These are phyloP conservation scores for Fusarium musae DNA, from an alignment of 2,329 filamentous ascomycete species.

Conservation along the genomic window DNA sequence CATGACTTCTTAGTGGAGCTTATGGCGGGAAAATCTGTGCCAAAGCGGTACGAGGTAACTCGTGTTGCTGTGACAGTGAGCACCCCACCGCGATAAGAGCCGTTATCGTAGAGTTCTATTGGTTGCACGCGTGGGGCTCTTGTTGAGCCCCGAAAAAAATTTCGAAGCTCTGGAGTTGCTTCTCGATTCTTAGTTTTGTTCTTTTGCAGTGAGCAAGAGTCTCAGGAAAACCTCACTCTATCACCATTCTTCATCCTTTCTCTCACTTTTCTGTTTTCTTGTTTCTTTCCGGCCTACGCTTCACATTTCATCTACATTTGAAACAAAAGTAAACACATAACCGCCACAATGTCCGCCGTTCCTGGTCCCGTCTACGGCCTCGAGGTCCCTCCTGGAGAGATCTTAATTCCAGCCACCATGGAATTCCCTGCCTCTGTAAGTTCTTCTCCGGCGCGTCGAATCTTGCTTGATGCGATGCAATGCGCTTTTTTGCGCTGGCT, in stretches of 20 bases:
- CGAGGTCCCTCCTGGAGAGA: slow-evolving; percentile 85
- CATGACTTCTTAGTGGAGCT: slow-evolving; percentile 17
- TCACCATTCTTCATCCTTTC: slow-evolving; percentile 28
- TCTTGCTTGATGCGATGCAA: not conserved
- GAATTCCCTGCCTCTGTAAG: slow-evolving; percentile 87
- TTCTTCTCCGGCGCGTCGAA: slow-evolving; percentile 40
- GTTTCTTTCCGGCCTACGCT: slow-evolving; percentile 4
- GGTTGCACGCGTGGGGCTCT: slow-evolving; percentile 36
- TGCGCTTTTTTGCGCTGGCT: not conserved
- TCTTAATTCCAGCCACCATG: slow-evolving; percentile 81
- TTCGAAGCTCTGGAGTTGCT: slow-evolving; percentile 46
- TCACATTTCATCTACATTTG: slow-evolving; percentile 1
- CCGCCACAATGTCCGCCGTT: slow-evolving; percentile 63
- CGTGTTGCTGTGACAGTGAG: slow-evolving; percentile 51
- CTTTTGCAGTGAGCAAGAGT: slow-evolving; percentile 33
- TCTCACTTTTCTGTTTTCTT: slow-evolving; percentile 11
- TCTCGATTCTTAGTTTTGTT: slow-evolving; percentile 40
- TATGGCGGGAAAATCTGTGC: slow-evolving; percentile 38
- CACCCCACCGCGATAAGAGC: slow-evolving; percentile 41
- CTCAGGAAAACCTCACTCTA: slow-evolving; percentile 27
- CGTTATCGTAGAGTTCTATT: slow-evolving; percentile 49
- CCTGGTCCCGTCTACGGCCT: slow-evolving; percentile 91
- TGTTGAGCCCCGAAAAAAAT: slow-evolving; percentile 48
- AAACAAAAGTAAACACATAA: slow-evolving; percentile 1
- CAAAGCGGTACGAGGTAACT: slow-evolving; percentile 30